Evolutionary conservation across 495 filamentous ascomycete genomes (phyloP), one percentile per base, ranked within the genome.

Genomic region (Penicillium roqueforti): DNA sequence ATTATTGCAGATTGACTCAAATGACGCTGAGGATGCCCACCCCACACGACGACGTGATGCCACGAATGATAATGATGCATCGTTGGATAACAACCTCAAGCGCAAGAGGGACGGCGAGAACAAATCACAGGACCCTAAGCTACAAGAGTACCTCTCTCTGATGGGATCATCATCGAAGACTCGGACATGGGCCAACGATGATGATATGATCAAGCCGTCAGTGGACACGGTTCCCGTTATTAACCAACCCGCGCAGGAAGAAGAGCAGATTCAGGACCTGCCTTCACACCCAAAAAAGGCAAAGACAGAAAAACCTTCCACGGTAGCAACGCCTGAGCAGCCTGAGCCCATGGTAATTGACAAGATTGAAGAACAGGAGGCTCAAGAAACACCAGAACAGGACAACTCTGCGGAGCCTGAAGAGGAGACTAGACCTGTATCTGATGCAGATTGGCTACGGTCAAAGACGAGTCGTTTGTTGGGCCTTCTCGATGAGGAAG

Each of bases 381-480:
- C 47, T 18, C 45, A 61, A 29, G 68, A 67, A 11, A 47, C 57
- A 19, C 18, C 60, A 13, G 55, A 56, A 16, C 38, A 66, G 23
- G 63, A 68, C 29, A 56, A 61, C 29, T 31, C 53, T 20, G 54
- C 51, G 16, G 50, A 52, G 32, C 40, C 55, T 37, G 55, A 53
- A 47, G 58, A 29, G 7, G 52, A 70, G 14, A 49, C 60, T 39
- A 61, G 60, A 29, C 65, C 70, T 18, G 60, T 68, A 31, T 70
- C 71, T 10, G 95, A 98, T 66, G 80, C 82, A 41, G 93, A 99
- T 66, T 99, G 93, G 93, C 77, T 96, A 45, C 85, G 93, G 37
- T 95, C 88, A 37, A 86, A 89, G 58, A 97, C 91, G n/a, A 97
- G 85, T 67, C 83, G 95, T 58, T 71, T 97, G 42, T 77, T 97